Evolutionary conservation across 2,329 filamentous ascomycete species (phyloP), one percentile per base, ranked within the genome.

Genomic region (Sporothrix luriei): DNA sequence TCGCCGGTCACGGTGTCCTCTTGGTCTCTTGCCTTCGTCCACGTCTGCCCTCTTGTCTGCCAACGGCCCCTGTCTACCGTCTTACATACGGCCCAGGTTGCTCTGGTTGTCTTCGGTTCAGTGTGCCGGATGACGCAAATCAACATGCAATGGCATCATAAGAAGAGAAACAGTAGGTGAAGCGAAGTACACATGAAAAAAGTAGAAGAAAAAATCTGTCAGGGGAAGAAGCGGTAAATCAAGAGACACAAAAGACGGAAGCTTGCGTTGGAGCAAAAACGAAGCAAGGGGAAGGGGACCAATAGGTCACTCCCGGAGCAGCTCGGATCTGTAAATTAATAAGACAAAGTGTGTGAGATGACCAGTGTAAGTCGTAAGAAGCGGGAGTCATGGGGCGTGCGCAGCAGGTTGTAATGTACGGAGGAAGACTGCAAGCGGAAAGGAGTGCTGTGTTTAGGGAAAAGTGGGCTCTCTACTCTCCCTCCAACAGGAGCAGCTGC

Each of bases 131-230:
- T 72, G 70, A 70, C 71, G 71, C 62, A 67, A 72, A 19, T 33
- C 54, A 43, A 55, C 54, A 24, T 13, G 40, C 61, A 49, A 72
- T 70, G 69, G 71, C 71, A 72, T 72, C 71, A 70, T 70, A 59
- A 43, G 40, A 51, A 38, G 49, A 26, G 9, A 43, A 65, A 7
- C 9, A 33, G 40, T 9, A 43, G 40, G 40, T 43, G 14, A 43
- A 43, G 40, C 2, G 40, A 43, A 43, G 14, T 7, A 33, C 40
- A 43, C 11, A 43, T 13, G 9, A 43, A 26, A 16, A 21, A 13
- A 46, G 24, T 6, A 54, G 33, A n/a, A 21, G 14, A 21, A 40
- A 52, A 51, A 66, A 29, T 33, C 13, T 66, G 14, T 26, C 26
- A 38, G n/a, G 29, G 21, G 43, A 48, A 64, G 40, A 62, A 48